Base-by-base conservation (phyloP, 495 filamentous ascomycete species). In the Evernia prunastri region DNA sequence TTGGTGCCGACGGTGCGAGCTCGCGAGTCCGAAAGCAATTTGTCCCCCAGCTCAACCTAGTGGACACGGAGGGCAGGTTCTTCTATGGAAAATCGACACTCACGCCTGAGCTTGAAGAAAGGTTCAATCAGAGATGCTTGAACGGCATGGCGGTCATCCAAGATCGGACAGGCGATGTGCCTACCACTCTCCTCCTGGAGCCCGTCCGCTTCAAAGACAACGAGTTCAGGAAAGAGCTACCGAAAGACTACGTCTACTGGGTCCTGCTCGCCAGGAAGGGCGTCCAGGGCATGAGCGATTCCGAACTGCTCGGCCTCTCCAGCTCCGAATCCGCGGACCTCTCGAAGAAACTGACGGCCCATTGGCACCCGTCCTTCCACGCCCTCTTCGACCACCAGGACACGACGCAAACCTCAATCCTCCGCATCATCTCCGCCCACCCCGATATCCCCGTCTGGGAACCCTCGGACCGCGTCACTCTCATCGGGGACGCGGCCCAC, bases 401-500 rank as follows among this genome's bases (percentile, higher is more conserved):
- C 56, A 40, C 56, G 25, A 65, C 68, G 31, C 69, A 74, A 40
- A 71, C 71, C 0, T 72, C 76, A 11, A 71, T 73, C 27, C 56
- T 76, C 27, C 71, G 73, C 3, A 65, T 79, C 36, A 37, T 74
- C 39, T 81, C 78, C 10, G 78, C 74, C 10, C 67, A 65, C 56
- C 75, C 74, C n/a, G 68, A 77, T 27, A 69, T 79, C 23, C 66
- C 68, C 6, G 56, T 64, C 9, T 78, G 76, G 75, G 58, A 69
- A 18, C 40, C 72, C 10, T 70, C 70, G 39, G 70, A 73, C 4
- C 74, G 80, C 11, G 82, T 86, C n/a, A 85, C 84, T 0, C 72
- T 86, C 11, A 80, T 86, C 18, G 85, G 84, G 1, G 84, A 87
- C 65, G 82, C 84, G 0, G 81, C 75, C 31, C 85, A 87, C 69